phyloP scores from a whole-genome alignment of 2,329 filamentous ascomycete genomes.

The Aspergillus sp. region DNA sequence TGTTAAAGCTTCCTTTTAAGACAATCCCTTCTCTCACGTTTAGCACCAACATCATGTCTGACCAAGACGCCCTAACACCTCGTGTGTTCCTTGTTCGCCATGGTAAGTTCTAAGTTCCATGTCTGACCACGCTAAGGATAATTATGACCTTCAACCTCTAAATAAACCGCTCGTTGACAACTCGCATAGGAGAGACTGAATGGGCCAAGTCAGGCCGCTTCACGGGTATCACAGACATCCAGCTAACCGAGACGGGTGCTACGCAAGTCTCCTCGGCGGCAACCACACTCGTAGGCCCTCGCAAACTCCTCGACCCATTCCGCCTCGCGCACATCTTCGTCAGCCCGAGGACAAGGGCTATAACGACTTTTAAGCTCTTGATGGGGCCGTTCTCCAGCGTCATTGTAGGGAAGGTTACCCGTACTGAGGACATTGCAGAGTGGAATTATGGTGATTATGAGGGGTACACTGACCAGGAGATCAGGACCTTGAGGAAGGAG shows the following conservation, averaged over 20 bases:
- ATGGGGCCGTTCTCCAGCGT: too few relatives aligned
- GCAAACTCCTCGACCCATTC: not conserved
- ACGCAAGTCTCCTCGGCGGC: not conserved
- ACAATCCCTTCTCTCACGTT: not conserved
- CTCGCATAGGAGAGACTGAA: constrained; percentile 12
- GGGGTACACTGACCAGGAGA: not conserved
- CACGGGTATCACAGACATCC: constrained; percentile 70
- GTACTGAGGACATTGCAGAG: not conserved
- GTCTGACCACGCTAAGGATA: not conserved
- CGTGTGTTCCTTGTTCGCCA: constrained; percentile 2
- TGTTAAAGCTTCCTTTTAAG: too few relatives aligned
- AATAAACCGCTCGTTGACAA: not conserved
- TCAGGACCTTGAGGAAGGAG: constrained; percentile 41
- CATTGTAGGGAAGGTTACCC: not conserved
- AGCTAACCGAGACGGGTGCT: constrained; percentile 29
- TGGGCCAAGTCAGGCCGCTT: constrained; percentile 15
- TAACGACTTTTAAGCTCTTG: not conserved
- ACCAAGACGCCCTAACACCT: not conserved
- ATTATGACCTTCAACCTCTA: not conserved
- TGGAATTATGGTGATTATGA: constrained; percentile 3
- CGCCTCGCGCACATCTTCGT: not conserved
- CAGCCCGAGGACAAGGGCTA: not conserved
- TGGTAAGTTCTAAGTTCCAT: not conserved
- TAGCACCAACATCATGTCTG: not conserved
- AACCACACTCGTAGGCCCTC: not conserved